Percentiles rank a stretch among this genome's conserved stretches.
Evolutionary conservation across 2,329 filamentous ascomycete species (phyloP).

Genomic region (Ceratocystis eucalypticola): DNA sequence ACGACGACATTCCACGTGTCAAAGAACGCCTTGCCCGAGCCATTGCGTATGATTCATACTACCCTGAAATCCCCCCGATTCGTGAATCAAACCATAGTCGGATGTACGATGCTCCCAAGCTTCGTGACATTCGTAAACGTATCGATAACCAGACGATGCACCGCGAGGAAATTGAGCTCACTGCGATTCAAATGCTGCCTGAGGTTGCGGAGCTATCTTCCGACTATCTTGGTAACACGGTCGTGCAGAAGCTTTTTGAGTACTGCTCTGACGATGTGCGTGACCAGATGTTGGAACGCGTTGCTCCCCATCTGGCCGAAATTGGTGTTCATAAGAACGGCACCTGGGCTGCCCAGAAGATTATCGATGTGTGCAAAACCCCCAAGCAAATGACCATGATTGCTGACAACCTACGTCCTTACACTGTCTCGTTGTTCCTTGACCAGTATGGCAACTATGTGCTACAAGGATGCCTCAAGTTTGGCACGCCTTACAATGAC

Average conservation of each 20-base stretch:
- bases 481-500: constrained; percentile 75
- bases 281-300: constrained; percentile 78
- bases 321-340: constrained; percentile 99
- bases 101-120: constrained; percentile 82
- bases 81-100: constrained; percentile 78
- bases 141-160: constrained; percentile 91
- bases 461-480: constrained; percentile 88
- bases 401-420: constrained; percentile 69
- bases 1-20: constrained; percentile 52
- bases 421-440: constrained; percentile 81
- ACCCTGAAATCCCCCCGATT: constrained; percentile 77
- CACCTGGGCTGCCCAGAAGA: constrained; percentile 98
- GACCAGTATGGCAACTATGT: constrained; percentile 99
- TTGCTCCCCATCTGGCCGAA: constrained; percentile 83
- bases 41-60: constrained; percentile 57
- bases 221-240: constrained; percentile 95
- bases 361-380: constrained; percentile 89
- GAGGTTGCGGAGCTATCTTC: constrained; percentile 91
- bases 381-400: constrained; percentile 71
- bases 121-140: constrained; percentile 90
- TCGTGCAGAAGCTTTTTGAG: constrained; percentile 98
- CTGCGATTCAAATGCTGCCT: constrained; percentile 85
- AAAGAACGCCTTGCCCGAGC: constrained; percentile 54
- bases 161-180: constrained; percentile 77
- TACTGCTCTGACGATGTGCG: constrained; percentile 83